Evolutionary conservation across 1,284 basidiomycete species (phyloP).

Genomic region (Ustilago lituana): DNA sequence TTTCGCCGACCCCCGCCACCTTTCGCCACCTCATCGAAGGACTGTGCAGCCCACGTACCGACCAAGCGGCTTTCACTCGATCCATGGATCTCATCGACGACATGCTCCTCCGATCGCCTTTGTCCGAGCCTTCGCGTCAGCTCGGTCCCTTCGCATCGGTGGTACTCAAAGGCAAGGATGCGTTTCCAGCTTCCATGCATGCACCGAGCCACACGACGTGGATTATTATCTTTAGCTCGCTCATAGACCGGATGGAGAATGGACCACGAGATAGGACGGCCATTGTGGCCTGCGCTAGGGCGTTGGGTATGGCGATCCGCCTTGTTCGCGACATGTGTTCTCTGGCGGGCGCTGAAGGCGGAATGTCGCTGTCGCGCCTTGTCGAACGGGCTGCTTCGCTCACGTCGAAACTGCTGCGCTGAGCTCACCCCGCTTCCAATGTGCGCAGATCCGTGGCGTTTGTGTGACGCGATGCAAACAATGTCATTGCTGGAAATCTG

Average conservation of each 20-base stretch:
- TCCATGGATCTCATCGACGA: slow-evolving; percentile 42
- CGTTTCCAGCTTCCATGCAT: slow-evolving; percentile 3
- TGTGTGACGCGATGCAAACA: background rate
- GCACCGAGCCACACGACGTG: slow-evolving; percentile 19
- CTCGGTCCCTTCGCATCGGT: slow-evolving; percentile 22
- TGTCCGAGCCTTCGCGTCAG: slow-evolving; percentile 8
- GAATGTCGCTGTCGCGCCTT: slow-evolving; percentile 23
- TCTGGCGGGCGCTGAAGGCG: slow-evolving; percentile 25
- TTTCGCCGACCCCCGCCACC: slow-evolving; percentile 26
- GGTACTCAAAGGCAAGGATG: slow-evolving; percentile 7
- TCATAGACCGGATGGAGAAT: slow-evolving; percentile 30
- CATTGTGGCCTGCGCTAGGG: slow-evolving; percentile 6
- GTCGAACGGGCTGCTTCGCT: slow-evolving; percentile 29
- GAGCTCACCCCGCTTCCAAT: background rate
- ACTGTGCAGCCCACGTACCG: slow-evolving; percentile 22
- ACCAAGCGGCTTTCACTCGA: slow-evolving; percentile 34
- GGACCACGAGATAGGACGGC: slow-evolving; percentile 17
- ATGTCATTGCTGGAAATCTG: background rate
- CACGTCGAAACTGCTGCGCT: slow-evolving; percentile 7
- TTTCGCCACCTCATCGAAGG: slow-evolving; percentile 42
- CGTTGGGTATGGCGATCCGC: slow-evolving; percentile 17
- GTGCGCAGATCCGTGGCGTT: too few species aligned
- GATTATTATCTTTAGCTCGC: slow-evolving; percentile 34
- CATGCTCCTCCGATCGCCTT: slow-evolving; percentile 19
- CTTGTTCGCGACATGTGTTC: slow-evolving; percentile 36